Conservation (phyloP, 768 basidiomycete genomes). For the Russula griseocarnosa region DNA sequence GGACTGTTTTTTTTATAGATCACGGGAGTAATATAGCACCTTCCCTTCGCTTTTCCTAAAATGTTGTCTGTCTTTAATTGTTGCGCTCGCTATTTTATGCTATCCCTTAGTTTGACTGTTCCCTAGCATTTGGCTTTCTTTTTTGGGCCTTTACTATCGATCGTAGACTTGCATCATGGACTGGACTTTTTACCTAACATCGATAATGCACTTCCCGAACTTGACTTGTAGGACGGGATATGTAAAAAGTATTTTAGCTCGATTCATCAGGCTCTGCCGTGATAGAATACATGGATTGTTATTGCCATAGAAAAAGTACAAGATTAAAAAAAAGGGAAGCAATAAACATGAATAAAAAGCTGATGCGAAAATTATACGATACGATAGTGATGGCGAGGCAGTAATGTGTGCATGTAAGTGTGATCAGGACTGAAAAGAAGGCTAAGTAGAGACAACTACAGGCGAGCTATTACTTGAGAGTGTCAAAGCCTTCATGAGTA, state of each 20-base stretch:
- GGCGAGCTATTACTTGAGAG: constrained; percentile 17
- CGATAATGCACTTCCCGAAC: not conserved
- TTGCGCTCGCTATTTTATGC: not conserved
- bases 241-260: too few relatives aligned
- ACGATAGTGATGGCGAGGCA: not conserved
- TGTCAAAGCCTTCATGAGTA: constrained; percentile 42
- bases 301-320: constrained; percentile 9
- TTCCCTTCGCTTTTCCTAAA: not conserved
- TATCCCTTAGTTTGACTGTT: not conserved
- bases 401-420: not conserved
- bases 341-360: constrained; percentile 24
- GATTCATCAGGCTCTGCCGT: not conserved
- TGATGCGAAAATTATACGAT: not conserved
- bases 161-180: not conserved
- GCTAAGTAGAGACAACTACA: not conserved
- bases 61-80: not conserved
- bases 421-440: not conserved
- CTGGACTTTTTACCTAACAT: not conserved
- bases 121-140: not conserved
- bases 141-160: not conserved
- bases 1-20: not conserved
- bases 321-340: not conserved
- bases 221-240: too few relatives aligned
- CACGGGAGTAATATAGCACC: not conserved
- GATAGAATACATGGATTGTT: constrained; percentile 12